A percentile compares a stretch with the other conserved stretches of the same genome.
Evolutionary conservation across 805 yeast genomes (phyloP).

Genomic region (Saturnispora dispora): DNA sequence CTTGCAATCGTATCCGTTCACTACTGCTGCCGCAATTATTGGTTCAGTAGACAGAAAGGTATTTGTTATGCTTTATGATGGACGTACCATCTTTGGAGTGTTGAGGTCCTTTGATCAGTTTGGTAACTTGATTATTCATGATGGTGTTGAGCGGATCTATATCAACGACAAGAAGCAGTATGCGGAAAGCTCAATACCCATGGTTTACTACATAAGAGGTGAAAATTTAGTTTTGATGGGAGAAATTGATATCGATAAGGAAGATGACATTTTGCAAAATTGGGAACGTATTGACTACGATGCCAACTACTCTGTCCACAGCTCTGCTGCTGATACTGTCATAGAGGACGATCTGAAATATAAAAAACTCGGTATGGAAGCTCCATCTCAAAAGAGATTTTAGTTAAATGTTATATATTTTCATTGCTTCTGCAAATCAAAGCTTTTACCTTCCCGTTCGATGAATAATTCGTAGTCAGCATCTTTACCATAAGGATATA

Average conservation of each 20-base stretch:
- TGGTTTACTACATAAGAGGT: conserved; percentile 86
- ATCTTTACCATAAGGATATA: conserved; percentile 57
- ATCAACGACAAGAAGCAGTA: conserved; percentile 41
- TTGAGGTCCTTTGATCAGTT: conserved; percentile 93
- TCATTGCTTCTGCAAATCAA: background rate
- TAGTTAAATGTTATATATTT: background rate
- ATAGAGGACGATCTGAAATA: background rate
- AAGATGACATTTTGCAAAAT: conserved; percentile 56
- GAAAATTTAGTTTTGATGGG: conserved; percentile 93
- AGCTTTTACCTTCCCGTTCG: conserved; percentile 28
- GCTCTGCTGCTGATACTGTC: background rate
- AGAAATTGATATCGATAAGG: conserved; percentile 81
- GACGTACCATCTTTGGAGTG: conserved; percentile 79
- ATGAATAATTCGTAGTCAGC: conserved; percentile 39
- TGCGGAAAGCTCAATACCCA: conserved; percentile 55
- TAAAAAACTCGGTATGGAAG: conserved; percentile 3
- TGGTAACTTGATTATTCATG: conserved; percentile 87
- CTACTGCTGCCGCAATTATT: conserved; percentile 84
- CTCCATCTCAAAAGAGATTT: background rate
- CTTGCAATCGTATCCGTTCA: conserved; percentile 72
- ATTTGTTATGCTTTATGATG: conserved; percentile 81
- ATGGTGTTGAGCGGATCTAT: conserved; percentile 78
- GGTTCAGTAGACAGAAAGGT: conserved; percentile 77
- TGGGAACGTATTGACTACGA: conserved; percentile 51
- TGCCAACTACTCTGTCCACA: conserved; percentile 2